Evolutionary conservation across 257 asterid species (phyloP), one percentile per base, ranked within the genome.

Genomic region (Solanum bulbocastanum): DNA sequence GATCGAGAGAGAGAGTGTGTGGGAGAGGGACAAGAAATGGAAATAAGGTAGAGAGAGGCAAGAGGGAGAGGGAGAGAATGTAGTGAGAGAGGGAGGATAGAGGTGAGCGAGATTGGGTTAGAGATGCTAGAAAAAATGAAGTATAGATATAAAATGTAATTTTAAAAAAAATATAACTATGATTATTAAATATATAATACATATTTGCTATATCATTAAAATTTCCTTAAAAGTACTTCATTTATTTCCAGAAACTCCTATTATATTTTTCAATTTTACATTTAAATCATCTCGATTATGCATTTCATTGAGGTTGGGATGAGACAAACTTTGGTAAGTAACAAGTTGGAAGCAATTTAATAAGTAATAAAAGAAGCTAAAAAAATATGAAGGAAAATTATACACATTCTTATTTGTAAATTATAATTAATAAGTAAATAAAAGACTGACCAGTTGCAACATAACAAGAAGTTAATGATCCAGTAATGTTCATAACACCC

Each of bases 381-480:
- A 74, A 36, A n/a, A 20, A 44, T 44, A 44, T 36, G 2, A 39
- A 11, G 58, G 35, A 39, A 15, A 37, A 20, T 22, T 36, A 16
- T 16, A 4, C 46, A 75, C 58, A 44, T n/a, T 39, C 0, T 40
- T 40, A 2, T 14, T 42, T 42, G 62, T 10, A 42, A 78, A 78
- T 40, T 16, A 14, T 46, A 25, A 35, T 18, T 46, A 25, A 27
- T 18, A 87, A 32, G 3, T n/a, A 72, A 72, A 10, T 36, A 76
- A n/a, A 66, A 76, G 14, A 13, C 58, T 86, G 33, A 92, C 94
- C 93, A 73, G 94, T 89, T 44, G 94, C 93, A 72, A 89, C 92
- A 87, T 90, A 92, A 83, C 93, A 90, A 40, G 94, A 92, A 58
- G 91, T 89, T 27, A 91, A 74, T 16, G 94, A 92, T 68, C 94